Evolutionary conservation across 78 protist species (phyloP).

Genomic region (Paratrimastix pyriformis): DNA sequence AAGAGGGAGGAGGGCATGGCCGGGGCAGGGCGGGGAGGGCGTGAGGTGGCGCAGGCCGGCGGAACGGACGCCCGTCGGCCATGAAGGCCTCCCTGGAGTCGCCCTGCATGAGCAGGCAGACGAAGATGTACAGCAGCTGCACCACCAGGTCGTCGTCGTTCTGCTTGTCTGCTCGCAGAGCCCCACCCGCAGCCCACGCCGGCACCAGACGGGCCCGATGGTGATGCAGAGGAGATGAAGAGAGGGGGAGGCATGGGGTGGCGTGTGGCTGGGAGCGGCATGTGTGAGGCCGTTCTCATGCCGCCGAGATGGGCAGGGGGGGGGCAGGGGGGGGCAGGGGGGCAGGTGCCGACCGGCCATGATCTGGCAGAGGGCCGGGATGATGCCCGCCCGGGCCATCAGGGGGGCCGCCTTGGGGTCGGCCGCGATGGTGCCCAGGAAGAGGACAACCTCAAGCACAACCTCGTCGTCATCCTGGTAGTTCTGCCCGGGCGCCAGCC

Average conservation of each 20-base stretch:
- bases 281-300: no score
- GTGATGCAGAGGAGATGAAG: no score
- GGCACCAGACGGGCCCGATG: no score
- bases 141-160: constrained; percentile 28
- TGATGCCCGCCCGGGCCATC: background rate
- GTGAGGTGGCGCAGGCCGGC: no score
- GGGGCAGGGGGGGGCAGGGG: background rate
- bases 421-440: background rate
- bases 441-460: background rate
- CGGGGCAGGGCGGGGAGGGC: no score
- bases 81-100: background rate
- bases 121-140: background rate
- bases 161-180: background rate
- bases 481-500: no score
- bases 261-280: no score
- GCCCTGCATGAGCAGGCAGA: background rate
- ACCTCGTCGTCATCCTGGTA: constrained; percentile 16
- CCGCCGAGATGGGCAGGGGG: no score
- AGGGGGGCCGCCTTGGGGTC: background rate
- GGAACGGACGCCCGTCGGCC: background rate
- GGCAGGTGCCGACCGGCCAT: background rate
- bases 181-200: no score
- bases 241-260: no score
- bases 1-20: no score
- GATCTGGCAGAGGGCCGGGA: background rate